A percentile compares a stretch with the other conserved stretches of the same genome.
phyloP scores from a whole-genome alignment of 306 rosid species.

The Mucuna pruriens region DNA sequence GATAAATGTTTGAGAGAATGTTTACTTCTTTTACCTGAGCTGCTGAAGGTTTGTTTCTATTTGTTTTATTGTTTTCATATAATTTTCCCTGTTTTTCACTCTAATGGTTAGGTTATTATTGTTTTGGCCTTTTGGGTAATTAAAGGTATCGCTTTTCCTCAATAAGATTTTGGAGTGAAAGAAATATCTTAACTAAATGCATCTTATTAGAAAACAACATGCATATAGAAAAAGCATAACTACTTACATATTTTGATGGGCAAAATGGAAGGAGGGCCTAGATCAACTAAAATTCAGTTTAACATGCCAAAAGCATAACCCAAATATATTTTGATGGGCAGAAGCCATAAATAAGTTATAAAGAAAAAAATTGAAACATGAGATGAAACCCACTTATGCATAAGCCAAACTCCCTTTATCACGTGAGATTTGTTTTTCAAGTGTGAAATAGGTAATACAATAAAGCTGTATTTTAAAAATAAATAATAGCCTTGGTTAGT shows the following conservation, averaged over 20 bases:
- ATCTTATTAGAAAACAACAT: neutral
- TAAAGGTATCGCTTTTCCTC: neutral
- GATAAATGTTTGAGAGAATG: constrained; percentile 95
- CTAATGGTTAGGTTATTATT: constrained; percentile 14
- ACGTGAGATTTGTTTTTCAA: neutral
- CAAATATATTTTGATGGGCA: neutral
- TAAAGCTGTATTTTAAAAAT: neutral
- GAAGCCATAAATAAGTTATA: neutral
- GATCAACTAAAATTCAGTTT: neutral
- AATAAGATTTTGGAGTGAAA: neutral
- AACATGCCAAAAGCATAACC: neutral
- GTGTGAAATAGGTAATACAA: neutral
- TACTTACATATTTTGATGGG: neutral
- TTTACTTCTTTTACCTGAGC: constrained; percentile 88
- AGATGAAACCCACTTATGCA: neutral
- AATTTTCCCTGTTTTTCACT: constrained; percentile 5
- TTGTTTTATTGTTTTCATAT: neutral
- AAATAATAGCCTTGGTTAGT: neutral
- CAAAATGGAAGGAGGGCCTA: neutral
- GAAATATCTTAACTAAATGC: neutral
- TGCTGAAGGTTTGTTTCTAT: constrained; percentile 78
- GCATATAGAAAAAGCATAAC: neutral
- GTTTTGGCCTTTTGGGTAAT: neutral
- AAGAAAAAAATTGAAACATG: neutral
- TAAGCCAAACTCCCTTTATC: neutral